These are phyloP conservation scores for Pseudopithomyces maydicus DNA, from an alignment of 2,329 filamentous ascomycete genomes.

Conservation along the genomic window DNA sequence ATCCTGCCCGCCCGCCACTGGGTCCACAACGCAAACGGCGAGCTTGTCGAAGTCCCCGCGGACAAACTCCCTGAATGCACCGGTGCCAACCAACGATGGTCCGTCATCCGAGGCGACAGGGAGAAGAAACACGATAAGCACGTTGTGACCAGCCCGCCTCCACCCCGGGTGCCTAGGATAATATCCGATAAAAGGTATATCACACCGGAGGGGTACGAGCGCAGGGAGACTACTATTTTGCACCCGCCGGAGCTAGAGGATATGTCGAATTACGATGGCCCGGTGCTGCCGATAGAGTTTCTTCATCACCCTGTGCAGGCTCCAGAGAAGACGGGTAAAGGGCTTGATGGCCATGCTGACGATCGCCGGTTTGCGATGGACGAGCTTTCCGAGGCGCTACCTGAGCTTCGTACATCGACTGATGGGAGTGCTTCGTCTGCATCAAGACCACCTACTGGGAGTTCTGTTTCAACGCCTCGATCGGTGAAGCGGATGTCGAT, in stretches of 20 bases:
- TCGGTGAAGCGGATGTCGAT: neutral
- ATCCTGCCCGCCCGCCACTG: conserved; percentile 60
- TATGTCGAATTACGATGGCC: conserved; percentile 30
- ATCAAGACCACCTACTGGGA: neutral
- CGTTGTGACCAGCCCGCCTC: conserved; percentile 3
- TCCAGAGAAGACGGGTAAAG: neutral
- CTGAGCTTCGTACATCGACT: neutral
- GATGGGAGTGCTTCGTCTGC: neutral
- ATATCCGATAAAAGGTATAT: conserved; percentile 48
- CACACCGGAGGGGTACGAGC: conserved; percentile 47
- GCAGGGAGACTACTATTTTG: conserved; percentile 52
- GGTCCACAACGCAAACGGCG: conserved; percentile 42
- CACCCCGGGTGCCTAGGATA: conserved; percentile 36
- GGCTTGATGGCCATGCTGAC: neutral
- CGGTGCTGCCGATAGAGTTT: conserved; percentile 37
- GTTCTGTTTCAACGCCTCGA: neutral
- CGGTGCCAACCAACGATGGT: conserved; percentile 35
- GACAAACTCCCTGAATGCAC: conserved; percentile 45
- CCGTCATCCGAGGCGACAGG: conserved; percentile 26
- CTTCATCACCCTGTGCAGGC: conserved; percentile 15
- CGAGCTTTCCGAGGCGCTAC: conserved; percentile 1
- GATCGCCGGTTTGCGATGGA: neutral
- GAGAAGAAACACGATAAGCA: conserved; percentile 12
- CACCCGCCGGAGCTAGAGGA: conserved; percentile 51
- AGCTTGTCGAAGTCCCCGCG: conserved; percentile 54